Conservation (phyloP, 2,329 filamentous ascomycete species). For the Verticillium nubilum region DNA sequence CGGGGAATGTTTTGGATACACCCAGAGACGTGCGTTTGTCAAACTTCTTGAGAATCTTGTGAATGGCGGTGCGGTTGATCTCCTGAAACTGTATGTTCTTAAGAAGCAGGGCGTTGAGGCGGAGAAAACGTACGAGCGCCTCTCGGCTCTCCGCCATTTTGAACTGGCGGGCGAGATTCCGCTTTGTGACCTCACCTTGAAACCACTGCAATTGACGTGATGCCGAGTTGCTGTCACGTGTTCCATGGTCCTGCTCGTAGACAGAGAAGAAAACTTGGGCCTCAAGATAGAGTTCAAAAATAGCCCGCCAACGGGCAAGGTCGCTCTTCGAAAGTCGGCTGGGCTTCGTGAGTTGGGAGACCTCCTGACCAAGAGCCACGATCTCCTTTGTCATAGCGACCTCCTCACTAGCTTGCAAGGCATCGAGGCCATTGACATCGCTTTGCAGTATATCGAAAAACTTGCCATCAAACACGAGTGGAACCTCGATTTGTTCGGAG, state of each 20-base stretch:
- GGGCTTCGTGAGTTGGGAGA: slow-evolving; percentile 61
- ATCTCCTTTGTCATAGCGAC: slow-evolving; percentile 59
- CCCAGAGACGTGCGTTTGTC: slow-evolving; percentile 78
- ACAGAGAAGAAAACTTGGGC: slow-evolving; percentile 79
- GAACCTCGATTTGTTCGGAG: slow-evolving; percentile 57
- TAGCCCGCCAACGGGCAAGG: slow-evolving; percentile 69
- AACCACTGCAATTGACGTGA: slow-evolving; percentile 67
- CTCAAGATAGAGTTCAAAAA: slow-evolving; percentile 78
- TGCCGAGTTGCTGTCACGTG: slow-evolving; percentile 60
- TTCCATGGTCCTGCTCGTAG: slow-evolving; percentile 64
- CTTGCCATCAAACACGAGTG: slow-evolving; percentile 68
- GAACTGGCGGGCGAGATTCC: slow-evolving; percentile 55
- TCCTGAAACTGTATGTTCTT: slow-evolving; percentile 79
- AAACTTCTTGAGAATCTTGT: slow-evolving; percentile 88
- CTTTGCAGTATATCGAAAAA: slow-evolving; percentile 74
- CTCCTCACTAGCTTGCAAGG: slow-evolving; percentile 62
- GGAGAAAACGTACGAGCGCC: slow-evolving; percentile 64
- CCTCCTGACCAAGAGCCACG: slow-evolving; percentile 54
- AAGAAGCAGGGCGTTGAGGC: slow-evolving; percentile 71
- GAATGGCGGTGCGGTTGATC: slow-evolving; percentile 71
- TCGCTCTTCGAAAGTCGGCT: slow-evolving; percentile 59
- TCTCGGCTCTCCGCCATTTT: slow-evolving; percentile 59
- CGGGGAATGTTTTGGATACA: slow-evolving; percentile 57
- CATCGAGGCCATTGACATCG: slow-evolving; percentile 65
- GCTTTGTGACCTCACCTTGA: slow-evolving; percentile 57